Evolutionary conservation across 495 filamentous ascomycete genomes (phyloP), one percentile per base, ranked within the genome.

Genomic region (Massariosphaeria phaeospora): DNA sequence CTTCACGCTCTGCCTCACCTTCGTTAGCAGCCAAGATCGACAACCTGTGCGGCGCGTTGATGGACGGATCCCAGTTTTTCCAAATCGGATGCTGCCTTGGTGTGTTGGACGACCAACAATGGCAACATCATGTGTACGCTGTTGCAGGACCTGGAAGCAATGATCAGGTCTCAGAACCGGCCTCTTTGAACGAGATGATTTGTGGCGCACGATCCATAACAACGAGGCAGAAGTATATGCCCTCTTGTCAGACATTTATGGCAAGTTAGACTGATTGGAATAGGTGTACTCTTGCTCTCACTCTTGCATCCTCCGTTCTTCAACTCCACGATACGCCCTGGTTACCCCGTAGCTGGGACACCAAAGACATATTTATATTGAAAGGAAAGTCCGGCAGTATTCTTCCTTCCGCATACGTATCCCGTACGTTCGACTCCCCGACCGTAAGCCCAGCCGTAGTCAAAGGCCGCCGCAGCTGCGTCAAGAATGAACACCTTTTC

Each of bases 291-390:
- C n/a, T 49, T 11, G 46, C 46, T 2, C 46, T 49, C 17, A 49
- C 29, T 5, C 23, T 49, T 23, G 46, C 46, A 6, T 38, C 31
- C n/a, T 9, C 46, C 11, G 31, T 49, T 13, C 46, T 49, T 26
- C 46, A 49, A 24, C 46, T 49, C 24, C 46, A 49, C 20, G 46
- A 49, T 31, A 49, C 46, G 7, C 46, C 46, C 5, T 49, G 46
- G 46, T 21, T 49, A 21, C 31, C 46, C 13, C 13, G 30, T 23
- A 49, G 30, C n/a, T 49, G 46, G 46, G 46, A 49, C 20, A 49
- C 30, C 18, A 35, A 38, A 49, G 31, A 49, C 26, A 49, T 49
- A 3, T 38, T 47, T 17, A 17, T 47, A 30, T 18, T 47, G 4
- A 47, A 31, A 33, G 21, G 43, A 13, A 9, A 15, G 6, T 17